Base-by-base conservation (phyloP, 345 rosid species). In the Salix suchowensis region DNA sequence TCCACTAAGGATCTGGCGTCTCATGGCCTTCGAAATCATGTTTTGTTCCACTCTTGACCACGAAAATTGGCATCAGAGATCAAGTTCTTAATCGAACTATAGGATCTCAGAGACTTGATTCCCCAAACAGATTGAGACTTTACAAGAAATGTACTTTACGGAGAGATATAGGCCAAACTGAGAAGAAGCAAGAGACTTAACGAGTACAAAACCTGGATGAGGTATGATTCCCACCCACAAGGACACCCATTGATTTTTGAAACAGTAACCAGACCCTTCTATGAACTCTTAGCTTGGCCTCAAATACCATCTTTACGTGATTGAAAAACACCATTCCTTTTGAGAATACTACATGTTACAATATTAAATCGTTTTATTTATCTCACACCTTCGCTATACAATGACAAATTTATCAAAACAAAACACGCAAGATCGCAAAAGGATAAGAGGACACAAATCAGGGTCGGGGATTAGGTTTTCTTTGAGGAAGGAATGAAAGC, bases 181-280 rank as follows among this genome's bases (percentile, higher is more conserved):
- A 34, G 46, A 74, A 32, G 2, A 55, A 61, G 66, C 23, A 30
- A 39, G 39, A 67, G 65, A 76, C 39, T 74, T 90, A 95, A 84
- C 98, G 94, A 86, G 96, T 84, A 74, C 97, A 93, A 90, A 95
- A 95, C 97, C 97, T 90, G 96, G 90, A 93, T 77, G 97, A 93
- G 77, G 97, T 93, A 88, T 93, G 98, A 85, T 95, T 95, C 71
- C 98, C 97, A 91, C 97, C 98, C 97, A 95, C 96, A 85, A 93
- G 97, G 97, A 95, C 77, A 75, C 89, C 92, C 89, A 77, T 88
- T 65, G 93, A 85, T 76, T 78, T 88, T 91, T 89, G 94, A 23
- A 85, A 79, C 4, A 87, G 84, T 85, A 90, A 84, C 97, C 94
- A 91, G 74, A 89, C 91, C 82, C 89, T 83, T 79, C 82, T 85